These are phyloP conservation scores for Starmerella potacharoeniae DNA, from an alignment of 805 yeast species.

Conservation along the genomic window DNA sequence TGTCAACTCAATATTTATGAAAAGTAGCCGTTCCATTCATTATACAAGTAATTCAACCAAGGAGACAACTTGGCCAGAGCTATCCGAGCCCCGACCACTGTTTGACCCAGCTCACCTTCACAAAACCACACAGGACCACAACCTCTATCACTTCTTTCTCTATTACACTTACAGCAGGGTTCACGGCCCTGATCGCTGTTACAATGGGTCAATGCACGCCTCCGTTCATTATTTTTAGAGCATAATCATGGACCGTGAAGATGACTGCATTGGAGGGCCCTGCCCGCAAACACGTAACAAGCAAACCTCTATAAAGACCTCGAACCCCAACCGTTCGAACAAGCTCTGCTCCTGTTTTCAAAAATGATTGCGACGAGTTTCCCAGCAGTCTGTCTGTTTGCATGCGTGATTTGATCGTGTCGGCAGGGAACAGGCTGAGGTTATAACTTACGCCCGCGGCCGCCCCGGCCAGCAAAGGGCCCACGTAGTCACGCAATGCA, in stretches of 20 bases:
- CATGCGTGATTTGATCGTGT: constrained; percentile 76
- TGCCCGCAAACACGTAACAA: constrained; percentile 69
- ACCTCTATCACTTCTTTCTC: too few relatives aligned
- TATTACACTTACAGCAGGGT: too few relatives aligned
- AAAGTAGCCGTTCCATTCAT: too few relatives aligned
- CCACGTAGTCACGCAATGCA: constrained; percentile 28
- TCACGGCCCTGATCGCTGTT: background rate
- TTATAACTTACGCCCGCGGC: constrained; percentile 77
- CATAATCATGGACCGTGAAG: constrained; percentile 61
- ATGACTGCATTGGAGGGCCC: constrained; percentile 85
- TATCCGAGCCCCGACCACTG: too few relatives aligned
- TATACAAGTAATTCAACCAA: too few relatives aligned
- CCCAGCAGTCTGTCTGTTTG: constrained; percentile 47
- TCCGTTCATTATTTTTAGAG: constrained; percentile 9
- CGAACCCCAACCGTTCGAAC: constrained; percentile 46
- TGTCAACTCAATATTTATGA: too few relatives aligned
- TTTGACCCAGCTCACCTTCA: too few relatives aligned
- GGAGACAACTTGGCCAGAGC: too few relatives aligned
- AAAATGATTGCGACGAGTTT: constrained; percentile 28
- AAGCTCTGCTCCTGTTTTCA: constrained; percentile 33
- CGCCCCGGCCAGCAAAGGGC: constrained; percentile 64
- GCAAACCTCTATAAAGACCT: constrained; percentile 74
- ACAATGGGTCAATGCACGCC: background rate
- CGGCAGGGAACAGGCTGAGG: constrained; percentile 73
- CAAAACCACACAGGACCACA: too few relatives aligned